Evolutionary conservation across 306 rosid species (phyloP).

Genomic region (Pterocarpus santalinus): DNA sequence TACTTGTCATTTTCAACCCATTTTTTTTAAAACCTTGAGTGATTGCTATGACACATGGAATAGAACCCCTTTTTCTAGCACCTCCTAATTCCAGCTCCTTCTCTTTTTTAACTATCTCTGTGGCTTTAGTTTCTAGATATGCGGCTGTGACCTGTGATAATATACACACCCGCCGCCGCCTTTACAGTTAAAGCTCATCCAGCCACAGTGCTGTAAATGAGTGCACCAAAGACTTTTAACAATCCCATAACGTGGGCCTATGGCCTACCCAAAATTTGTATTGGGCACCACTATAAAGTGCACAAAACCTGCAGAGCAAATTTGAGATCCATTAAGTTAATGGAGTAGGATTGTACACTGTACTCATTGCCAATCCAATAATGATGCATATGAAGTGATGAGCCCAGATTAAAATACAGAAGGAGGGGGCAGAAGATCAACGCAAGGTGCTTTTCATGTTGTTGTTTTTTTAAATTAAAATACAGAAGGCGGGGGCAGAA

Average conservation of each 20-base stretch:
- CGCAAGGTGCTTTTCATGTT: too few species aligned
- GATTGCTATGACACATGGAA: conserved; percentile 25
- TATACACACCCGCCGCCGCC: conserved; percentile 42
- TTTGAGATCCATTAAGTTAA: conserved; percentile 36
- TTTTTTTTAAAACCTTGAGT: neutral
- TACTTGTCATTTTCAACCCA: conserved; percentile 23
- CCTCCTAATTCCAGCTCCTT: conserved; percentile 21
- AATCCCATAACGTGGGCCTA: conserved; percentile 31
- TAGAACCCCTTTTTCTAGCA: neutral
- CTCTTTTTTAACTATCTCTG: neutral
- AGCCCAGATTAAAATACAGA: neutral
- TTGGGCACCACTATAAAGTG: neutral
- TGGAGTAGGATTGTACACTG: conserved; percentile 29
- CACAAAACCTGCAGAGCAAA: neutral
- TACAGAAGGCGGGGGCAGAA: neutral
- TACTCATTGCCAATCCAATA: conserved; percentile 25
- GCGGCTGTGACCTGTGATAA: conserved; percentile 43
- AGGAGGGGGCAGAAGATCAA: too few species aligned
- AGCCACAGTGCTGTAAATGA: conserved; percentile 45
- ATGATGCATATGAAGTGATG: neutral
- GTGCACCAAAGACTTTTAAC: conserved; percentile 39
- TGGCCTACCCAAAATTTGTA: conserved; percentile 29
- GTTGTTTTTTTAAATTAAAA: too few species aligned
- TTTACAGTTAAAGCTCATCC: conserved; percentile 46
- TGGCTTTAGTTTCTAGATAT: neutral